phyloP scores from a whole-genome alignment of 768 basidiomycete species.

The Asterophora parasitica region DNA sequence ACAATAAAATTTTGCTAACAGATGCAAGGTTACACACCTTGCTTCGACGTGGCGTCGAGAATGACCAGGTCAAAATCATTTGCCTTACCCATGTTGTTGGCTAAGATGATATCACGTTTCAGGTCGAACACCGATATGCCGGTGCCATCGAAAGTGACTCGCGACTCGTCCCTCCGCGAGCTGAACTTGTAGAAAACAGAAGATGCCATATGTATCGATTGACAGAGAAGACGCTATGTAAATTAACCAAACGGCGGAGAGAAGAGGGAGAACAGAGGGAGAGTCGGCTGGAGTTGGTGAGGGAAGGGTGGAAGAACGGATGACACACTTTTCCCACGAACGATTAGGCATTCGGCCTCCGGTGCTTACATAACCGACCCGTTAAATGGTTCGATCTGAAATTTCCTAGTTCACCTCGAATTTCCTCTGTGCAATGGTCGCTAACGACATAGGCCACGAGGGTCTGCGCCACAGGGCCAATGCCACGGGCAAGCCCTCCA shows the following conservation, averaged over 20 bases:
- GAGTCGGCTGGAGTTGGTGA: not conserved
- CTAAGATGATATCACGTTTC: slow-evolving; percentile 96
- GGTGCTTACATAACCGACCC: slow-evolving; percentile 5
- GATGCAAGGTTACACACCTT: slow-evolving; percentile 55
- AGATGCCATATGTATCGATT: slow-evolving; percentile 66
- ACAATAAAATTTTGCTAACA: not conserved
- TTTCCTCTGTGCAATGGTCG: slow-evolving; percentile 14
- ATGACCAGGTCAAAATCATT: slow-evolving; percentile 95
- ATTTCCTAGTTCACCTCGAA: not conserved
- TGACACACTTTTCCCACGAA: slow-evolving; percentile 2
- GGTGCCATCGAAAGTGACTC: slow-evolving; percentile 97
- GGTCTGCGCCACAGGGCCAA: slow-evolving; percentile 21
- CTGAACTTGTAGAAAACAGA: slow-evolving; percentile 99
- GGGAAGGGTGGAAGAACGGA: not conserved
- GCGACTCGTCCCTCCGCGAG: slow-evolving; percentile 89
- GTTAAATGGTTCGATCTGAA: slow-evolving; percentile 16
- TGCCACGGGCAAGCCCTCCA: slow-evolving; percentile 20
- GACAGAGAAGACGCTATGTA: slow-evolving; percentile 27
- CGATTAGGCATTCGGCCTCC: slow-evolving; percentile 7
- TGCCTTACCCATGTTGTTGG: slow-evolving; percentile 93
- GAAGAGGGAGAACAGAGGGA: slow-evolving; percentile 1
- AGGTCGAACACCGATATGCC: slow-evolving; percentile 99
- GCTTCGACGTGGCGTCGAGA: slow-evolving; percentile 78
- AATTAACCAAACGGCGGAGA: slow-evolving; percentile 10
- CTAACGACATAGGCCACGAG: slow-evolving; percentile 11